Evolutionary conservation across 1,139 yeast genomes (phyloP), one percentile per base, ranked within the genome.

Genomic region (Barnettozyma hawaiiensis): DNA sequence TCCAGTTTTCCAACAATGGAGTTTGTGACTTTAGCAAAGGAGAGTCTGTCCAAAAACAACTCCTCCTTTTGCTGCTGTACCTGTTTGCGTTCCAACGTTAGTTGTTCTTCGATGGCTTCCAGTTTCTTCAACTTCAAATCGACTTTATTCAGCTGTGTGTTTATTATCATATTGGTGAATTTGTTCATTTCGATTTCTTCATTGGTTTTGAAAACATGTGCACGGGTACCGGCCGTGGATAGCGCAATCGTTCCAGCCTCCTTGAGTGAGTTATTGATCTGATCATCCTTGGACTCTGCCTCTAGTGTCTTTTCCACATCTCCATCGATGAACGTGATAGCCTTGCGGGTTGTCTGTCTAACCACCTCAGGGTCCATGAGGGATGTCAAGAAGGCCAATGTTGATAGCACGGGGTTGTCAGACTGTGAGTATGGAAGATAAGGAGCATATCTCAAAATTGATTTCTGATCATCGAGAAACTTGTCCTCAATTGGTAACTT

Each of bases 371-470:
- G 82, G 58, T 90, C 96, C 18, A 90, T 95, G 45, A 90, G 65
- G 37, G 89, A 82, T 0, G 94, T 81, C 65, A 94, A 70, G 62
- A 90, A 92, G 5, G 96, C 81, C 49, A 92, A 75, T 29, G 95
- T 92, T 29, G 95, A 83, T 68, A 92, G 75, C 4, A 92, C 90
- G 1, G 99, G 98, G 61, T 92, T 92, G 55, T 92, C 97, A 22
- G 82, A 78, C 35, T 87, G 76, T 40, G 87, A 79, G 37, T 86
- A 81, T 7, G 97, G 96, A 45, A 90, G 72, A 58, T 83, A 83
- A 4, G 94, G 81, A 4, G 92, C 83, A 62, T 76, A 89, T 58
- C 82, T 85, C 52, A 90, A 70, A n/a, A 95, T 83, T 0, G 90
- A 90, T 22, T 80, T 60, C 29, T 71, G 67, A 43, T 64, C 67